Evolutionary conservation across 2,329 filamentous ascomycete species (phyloP).

Genomic region (Rutstroemia sydowiana): DNA sequence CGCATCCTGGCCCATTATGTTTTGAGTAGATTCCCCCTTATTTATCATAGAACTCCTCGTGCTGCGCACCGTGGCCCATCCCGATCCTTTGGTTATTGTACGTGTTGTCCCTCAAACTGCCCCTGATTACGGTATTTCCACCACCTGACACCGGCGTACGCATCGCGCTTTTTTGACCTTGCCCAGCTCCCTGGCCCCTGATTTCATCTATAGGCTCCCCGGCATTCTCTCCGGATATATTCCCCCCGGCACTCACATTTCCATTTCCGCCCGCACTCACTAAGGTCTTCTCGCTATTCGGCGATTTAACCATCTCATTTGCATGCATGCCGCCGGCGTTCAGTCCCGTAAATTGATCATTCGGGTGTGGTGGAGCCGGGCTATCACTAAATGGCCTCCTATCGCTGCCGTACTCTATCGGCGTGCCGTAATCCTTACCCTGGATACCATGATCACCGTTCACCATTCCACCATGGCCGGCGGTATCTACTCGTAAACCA

Average conservation of each 20-base stretch:
- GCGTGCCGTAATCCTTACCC: background rate
- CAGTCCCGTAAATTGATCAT: slow-evolving; percentile 18
- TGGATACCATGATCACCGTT: background rate
- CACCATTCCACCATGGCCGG: background rate
- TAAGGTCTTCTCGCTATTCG: background rate
- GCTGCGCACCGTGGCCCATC: no score
- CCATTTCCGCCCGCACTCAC: background rate
- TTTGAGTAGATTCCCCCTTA: background rate
- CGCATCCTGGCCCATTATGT: no score
- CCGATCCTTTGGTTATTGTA: background rate
- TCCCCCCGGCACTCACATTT: no score
- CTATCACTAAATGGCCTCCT: slow-evolving; percentile 13
- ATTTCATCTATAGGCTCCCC: no score
- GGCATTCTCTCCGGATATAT: no score
- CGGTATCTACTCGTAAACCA: background rate
- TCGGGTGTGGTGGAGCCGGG: slow-evolving; percentile 17
- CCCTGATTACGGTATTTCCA: background rate
- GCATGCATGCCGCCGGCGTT: background rate
- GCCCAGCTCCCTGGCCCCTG: background rate
- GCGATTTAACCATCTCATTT: background rate
- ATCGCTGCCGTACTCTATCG: background rate
- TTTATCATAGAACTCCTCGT: background rate
- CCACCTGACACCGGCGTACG: background rate
- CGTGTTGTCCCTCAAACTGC: background rate
- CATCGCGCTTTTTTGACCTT: background rate